These are phyloP conservation scores for Chamaecrista fasciculata DNA, from an alignment of 306 rosid species.

Conservation along the genomic window DNA sequence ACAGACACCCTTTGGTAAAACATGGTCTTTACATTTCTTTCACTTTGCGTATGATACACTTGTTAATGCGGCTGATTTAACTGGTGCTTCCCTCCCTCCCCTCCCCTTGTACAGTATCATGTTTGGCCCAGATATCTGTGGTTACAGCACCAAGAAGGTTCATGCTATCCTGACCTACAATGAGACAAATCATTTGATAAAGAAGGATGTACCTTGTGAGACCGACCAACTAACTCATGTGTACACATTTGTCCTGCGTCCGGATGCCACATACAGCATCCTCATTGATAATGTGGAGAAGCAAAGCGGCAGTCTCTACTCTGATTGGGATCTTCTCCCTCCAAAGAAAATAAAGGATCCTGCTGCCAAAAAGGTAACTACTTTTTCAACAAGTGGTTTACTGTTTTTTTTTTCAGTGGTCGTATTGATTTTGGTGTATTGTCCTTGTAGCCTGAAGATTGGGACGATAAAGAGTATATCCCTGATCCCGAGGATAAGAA, in stretches of 20 bases:
- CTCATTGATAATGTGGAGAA: conserved; percentile 91
- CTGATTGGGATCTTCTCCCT: conserved; percentile 95
- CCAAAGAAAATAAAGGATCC: conserved; percentile 93
- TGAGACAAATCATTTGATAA: conserved; percentile 78
- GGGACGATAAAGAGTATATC: conserved; percentile 96
- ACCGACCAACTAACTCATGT: conserved; percentile 96
- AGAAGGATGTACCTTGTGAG: conserved; percentile 99
- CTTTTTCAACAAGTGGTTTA: background rate
- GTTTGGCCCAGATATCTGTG: conserved; percentile 99
- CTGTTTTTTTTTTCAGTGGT: background rate
- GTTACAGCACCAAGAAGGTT: conserved; percentile 97
- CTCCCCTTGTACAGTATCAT: conserved; percentile 95
- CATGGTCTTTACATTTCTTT: background rate
- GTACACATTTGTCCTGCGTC: conserved; percentile 84
- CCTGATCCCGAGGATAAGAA: conserved; percentile 96
- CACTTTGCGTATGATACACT: background rate
- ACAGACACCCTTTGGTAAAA: background rate
- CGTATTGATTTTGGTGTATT: conserved; percentile 19
- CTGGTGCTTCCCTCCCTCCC: too few species aligned
- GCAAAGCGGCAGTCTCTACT: conserved; percentile 91
- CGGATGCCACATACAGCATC: conserved; percentile 95
- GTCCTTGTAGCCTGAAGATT: conserved; percentile 87
- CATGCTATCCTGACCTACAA: conserved; percentile 88
- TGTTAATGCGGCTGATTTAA: conserved; percentile 23
- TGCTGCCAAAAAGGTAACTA: conserved; percentile 75